These are phyloP conservation scores for Hemileccinum impolitum DNA, from an alignment of 768 basidiomycete genomes.

Conservation along the genomic window DNA sequence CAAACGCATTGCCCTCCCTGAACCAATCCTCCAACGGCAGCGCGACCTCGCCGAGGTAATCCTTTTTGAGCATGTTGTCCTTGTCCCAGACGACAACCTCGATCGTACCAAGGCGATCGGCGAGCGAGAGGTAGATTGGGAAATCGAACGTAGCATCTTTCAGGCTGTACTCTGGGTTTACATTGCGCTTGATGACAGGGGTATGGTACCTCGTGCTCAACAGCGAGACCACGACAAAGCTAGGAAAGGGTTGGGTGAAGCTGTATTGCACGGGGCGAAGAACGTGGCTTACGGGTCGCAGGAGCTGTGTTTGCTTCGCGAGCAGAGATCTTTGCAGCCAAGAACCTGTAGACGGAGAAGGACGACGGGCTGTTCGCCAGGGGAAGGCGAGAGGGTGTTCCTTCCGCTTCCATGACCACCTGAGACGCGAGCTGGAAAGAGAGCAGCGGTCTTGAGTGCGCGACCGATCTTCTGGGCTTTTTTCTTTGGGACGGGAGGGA, in stretches of 20 bases:
- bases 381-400: constrained; percentile 39
- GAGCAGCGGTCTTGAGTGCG: constrained; percentile 59
- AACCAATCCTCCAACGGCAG: constrained; percentile 87
- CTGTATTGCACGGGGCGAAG: not conserved
- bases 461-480: constrained; percentile 50
- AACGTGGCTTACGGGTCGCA: constrained; percentile 70
- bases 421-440: constrained; percentile 47
- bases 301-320: constrained; percentile 64
- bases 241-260: constrained; percentile 27
- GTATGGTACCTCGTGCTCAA: constrained; percentile 63
- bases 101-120: constrained; percentile 66
- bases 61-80: constrained; percentile 77
- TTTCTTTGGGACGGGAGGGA: constrained; percentile 36
- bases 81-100: constrained; percentile 95
- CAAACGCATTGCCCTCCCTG: constrained; percentile 35
- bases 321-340: constrained; percentile 55
- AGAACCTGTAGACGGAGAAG: constrained; percentile 66
- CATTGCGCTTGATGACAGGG: constrained; percentile 66
- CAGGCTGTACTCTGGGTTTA: constrained; percentile 62
- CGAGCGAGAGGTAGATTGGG: constrained; percentile 74
- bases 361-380: constrained; percentile 66
- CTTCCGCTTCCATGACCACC: constrained; percentile 38
- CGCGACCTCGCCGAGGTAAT: constrained; percentile 88
- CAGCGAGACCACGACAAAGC: constrained; percentile 67
- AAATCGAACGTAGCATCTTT: constrained; percentile 88